Percentiles rank a stretch among this genome's conserved stretches.
Conservation (phyloP, 257 asterid species). For the Penstemon newberryi region DNA sequence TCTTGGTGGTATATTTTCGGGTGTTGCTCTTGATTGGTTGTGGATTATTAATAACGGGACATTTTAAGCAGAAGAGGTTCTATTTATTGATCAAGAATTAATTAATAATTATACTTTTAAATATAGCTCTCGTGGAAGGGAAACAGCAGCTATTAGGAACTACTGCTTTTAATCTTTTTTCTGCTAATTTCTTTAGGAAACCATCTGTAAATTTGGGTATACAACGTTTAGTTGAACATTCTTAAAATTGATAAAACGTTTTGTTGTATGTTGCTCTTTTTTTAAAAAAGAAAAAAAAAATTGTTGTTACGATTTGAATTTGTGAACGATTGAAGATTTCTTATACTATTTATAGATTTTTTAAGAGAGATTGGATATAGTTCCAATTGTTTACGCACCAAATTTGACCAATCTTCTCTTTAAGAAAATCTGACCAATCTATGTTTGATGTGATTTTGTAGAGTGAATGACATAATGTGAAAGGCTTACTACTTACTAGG, state of each 20-base stretch:
- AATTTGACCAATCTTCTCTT: too few relatives aligned
- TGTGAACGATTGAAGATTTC: too few relatives aligned
- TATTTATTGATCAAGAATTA: too few relatives aligned
- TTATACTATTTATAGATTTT: too few relatives aligned
- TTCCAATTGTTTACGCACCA: too few relatives aligned
- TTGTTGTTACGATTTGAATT: too few relatives aligned
- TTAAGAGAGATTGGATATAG: too few relatives aligned
- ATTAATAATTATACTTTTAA: not conserved
- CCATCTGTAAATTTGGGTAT: not conserved
- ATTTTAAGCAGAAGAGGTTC: conserved; percentile 32
- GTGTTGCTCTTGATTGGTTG: conserved; percentile 78
- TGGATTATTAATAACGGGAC: conserved; percentile 69
- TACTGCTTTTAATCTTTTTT: not conserved
- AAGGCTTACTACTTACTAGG: too few relatives aligned
- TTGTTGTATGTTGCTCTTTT: not conserved
- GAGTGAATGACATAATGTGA: too few relatives aligned
- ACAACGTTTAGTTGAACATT: not conserved
- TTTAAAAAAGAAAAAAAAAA: too few relatives aligned
- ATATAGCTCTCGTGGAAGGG: not conserved
- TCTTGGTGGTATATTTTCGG: conserved; percentile 64
- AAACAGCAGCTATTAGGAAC: not conserved
- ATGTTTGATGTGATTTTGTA: too few relatives aligned
- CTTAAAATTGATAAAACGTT: not conserved
- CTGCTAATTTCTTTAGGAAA: not conserved
- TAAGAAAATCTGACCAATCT: too few relatives aligned